Evolutionary conservation across 2,329 filamentous ascomycete genomes (phyloP), one percentile per base, ranked within the genome.

Genomic region (Fusarium sp.): DNA sequence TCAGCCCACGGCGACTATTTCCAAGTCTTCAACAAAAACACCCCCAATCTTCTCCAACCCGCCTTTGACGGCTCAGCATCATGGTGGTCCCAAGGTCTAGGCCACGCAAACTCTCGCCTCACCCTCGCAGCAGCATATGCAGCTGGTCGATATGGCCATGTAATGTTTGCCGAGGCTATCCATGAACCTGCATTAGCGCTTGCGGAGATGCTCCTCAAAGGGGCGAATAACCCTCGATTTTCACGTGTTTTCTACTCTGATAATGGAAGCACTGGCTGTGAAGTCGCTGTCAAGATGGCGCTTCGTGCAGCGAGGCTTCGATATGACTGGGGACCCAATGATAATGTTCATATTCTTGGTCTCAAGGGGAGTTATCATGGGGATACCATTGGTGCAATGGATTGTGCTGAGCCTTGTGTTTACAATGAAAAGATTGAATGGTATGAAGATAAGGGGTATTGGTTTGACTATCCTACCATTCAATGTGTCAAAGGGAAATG

Each of bases 11-110:
- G 91, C 11, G 93, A 95, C 76, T 90, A 89, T 77, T 97, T 96
- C 79, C 91, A 95, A 76, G 90, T 90, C 0, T 76, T 74, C 18
- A 69, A 69, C 37, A 60, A 66, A 9, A 35, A 18, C 1, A 41
- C 48, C 0, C 4, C 67, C 0, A 54, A 46, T 8, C 67, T 80
- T 0, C 69, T 80, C 0, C 74, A 74, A 3, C 87, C 92, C 2
- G 91, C 92, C 0, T 94, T 96, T 60, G 94, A 97, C 73, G 93
- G 91, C 5, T 96, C 93, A 1, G 93, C 93, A 2, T 95, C 93
- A 0, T 97, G 94, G 93, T 97, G 94, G 93, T 97, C 93, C 0
- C 94, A 97, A 80, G 93, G 93, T 4, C 86, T 97, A 1, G 93
- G 94, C 2, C 94, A 97, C 71, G 92, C 90, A 9, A 94, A 93